These are phyloP conservation scores for Suhomyces xylopsoci DNA, from an alignment of 805 yeast genomes.

Conservation along the genomic window DNA sequence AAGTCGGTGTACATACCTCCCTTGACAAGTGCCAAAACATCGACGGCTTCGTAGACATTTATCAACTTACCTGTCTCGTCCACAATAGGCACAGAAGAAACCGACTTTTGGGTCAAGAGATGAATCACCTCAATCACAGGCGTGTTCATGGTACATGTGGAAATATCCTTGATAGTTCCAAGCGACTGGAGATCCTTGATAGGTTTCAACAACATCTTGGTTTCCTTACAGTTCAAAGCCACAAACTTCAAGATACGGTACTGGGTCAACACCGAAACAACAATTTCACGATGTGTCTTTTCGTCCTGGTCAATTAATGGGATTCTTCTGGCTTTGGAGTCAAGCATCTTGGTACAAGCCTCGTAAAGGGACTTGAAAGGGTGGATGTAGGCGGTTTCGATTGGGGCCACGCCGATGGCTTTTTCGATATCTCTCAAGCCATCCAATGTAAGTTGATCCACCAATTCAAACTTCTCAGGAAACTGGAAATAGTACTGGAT, in stretches of 20 bases:
- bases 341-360: slow-evolving; percentile 89
- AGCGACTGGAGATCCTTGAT: slow-evolving; percentile 68
- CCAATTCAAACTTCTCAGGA: slow-evolving; percentile 84
- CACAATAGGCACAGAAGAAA: slow-evolving; percentile 89
- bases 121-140: slow-evolving; percentile 94
- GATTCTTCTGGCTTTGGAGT: slow-evolving; percentile 84
- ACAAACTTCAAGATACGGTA: slow-evolving; percentile 94
- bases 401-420: slow-evolving; percentile 79
- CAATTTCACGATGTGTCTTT: slow-evolving; percentile 87
- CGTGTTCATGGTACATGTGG: slow-evolving; percentile 82
- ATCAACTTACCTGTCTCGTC: slow-evolving; percentile 67
- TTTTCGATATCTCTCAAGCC: slow-evolving; percentile 84
- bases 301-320: slow-evolving; percentile 95
- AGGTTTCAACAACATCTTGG: slow-evolving; percentile 76
- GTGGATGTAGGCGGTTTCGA: slow-evolving; percentile 84
- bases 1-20: slow-evolving; percentile 93
- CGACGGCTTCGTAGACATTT: slow-evolving; percentile 95
- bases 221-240: slow-evolving; percentile 93
- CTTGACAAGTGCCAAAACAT: slow-evolving; percentile 85
- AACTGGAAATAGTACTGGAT: slow-evolving; percentile 89
- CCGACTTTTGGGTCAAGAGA: slow-evolving; percentile 70
- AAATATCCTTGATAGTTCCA: slow-evolving; percentile 49
- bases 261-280: slow-evolving; percentile 92
- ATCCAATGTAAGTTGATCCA: slow-evolving; percentile 79
- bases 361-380: slow-evolving; percentile 88